Evolutionary conservation across 2,329 filamentous ascomycete genomes (phyloP).

Genomic region (Cercospora sojina): DNA sequence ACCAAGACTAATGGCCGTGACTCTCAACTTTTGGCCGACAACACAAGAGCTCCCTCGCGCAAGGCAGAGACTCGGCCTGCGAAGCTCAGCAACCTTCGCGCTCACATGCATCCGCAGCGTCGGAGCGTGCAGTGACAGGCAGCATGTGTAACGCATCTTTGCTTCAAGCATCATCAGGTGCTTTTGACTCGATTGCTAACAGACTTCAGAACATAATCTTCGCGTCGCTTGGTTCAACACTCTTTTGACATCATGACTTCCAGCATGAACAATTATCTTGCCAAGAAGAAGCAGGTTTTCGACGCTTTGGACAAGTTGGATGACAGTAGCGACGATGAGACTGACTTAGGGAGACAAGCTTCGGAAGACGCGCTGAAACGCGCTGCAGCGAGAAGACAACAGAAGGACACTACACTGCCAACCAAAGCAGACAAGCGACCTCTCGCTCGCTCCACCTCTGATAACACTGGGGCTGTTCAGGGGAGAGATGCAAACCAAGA

Average conservation of each 20-base stretch:
- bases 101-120: neutral
- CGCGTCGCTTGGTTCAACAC: neutral
- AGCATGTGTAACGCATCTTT: neutral
- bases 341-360: constrained; percentile 26
- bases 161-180: neutral
- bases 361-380: constrained; percentile 23
- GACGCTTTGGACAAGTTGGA: constrained; percentile 28
- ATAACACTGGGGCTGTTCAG: constrained; percentile 12
- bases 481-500: neutral
- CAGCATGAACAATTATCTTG: constrained; percentile 5
- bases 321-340: constrained; percentile 24
- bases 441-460: constrained; percentile 31
- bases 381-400: neutral
- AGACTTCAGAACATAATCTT: neutral
- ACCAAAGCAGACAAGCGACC: neutral
- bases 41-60: neutral
- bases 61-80: neutral
- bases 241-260: constrained; percentile 2
- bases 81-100: neutral
- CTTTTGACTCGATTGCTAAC: neutral
- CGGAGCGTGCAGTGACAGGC: neutral
- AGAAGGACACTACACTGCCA: constrained; percentile 1
- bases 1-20: neutral
- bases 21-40: neutral
- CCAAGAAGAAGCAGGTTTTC: constrained; percentile 29